Evolutionary conservation across 2,329 filamentous ascomycete species (phyloP).

Genomic region (Fusarium sp.): DNA sequence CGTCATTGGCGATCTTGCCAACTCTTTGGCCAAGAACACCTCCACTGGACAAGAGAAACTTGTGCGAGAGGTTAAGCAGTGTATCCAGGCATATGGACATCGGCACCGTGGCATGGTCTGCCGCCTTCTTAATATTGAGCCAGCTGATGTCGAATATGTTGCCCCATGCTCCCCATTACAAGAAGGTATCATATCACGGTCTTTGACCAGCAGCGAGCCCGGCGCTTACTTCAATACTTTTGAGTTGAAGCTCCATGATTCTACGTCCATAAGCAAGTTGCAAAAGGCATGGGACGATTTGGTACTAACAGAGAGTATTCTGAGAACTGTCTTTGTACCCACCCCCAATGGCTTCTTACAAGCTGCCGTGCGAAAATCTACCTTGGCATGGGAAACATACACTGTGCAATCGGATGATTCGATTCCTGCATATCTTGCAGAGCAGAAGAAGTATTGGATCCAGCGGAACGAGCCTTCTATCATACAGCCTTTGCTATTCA

Average conservation of each 20-base stretch:
- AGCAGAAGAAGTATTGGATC: conserved; percentile 62
- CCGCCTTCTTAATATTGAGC: conserved; percentile 59
- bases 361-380: conserved; percentile 63
- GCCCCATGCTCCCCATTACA: conserved; percentile 87
- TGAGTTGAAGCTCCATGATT: conserved; percentile 61
- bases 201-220: conserved; percentile 62
- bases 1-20: conserved; percentile 58
- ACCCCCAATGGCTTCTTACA: conserved; percentile 83
- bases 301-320: conserved; percentile 65
- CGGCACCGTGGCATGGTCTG: conserved; percentile 65
- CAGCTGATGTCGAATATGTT: conserved; percentile 73
- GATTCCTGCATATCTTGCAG: conserved; percentile 47
- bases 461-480: conserved; percentile 53
- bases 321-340: conserved; percentile 77
- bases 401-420: conserved; percentile 41
- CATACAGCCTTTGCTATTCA: conserved; percentile 30
- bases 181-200: conserved; percentile 83
- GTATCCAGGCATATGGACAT: conserved; percentile 71
- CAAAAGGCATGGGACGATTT: conserved; percentile 66
- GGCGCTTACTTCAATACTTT: conserved; percentile 84
- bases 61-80: conserved; percentile 64
- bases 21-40: conserved; percentile 43
- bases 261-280: conserved; percentile 60
- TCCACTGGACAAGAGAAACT: conserved; percentile 27
- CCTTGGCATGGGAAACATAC: conserved; percentile 57